Percentiles rank a stretch among this genome's conserved stretches.
phyloP scores from a whole-genome alignment of 2,329 filamentous ascomycete genomes.

The Penicillium rolfsii region DNA sequence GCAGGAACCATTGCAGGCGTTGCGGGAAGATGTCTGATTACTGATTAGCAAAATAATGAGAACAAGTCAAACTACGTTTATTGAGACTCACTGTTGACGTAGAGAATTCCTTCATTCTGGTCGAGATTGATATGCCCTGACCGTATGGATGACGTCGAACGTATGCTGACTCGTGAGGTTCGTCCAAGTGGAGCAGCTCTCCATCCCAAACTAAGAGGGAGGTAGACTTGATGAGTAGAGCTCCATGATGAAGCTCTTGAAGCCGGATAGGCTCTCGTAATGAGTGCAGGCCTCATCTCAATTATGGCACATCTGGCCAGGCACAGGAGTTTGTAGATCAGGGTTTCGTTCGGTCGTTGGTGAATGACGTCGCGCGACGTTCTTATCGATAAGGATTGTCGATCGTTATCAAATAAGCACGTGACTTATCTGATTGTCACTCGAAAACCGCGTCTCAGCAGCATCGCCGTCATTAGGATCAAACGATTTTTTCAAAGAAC shows the following conservation, averaged over 20 bases:
- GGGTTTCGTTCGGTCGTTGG: constrained; percentile 3
- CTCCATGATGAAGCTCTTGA: constrained; percentile 7
- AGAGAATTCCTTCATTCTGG: constrained; percentile 79
- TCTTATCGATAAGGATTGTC: constrained; percentile 12
- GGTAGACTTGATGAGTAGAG: not conserved
- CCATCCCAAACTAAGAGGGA: constrained; percentile 12
- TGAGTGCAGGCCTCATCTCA: constrained; percentile 29
- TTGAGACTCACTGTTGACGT: constrained; percentile 74
- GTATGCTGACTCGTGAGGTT: constrained; percentile 10
- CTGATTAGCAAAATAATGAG: not conserved
- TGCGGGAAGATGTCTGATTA: constrained; percentile 78
- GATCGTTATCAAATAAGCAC: constrained; percentile 5
- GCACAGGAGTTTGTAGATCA: constrained; percentile 4
- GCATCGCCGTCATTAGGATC: constrained; percentile 1
- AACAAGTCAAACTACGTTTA: too few species aligned
- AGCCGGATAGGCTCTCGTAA: constrained; percentile 5
- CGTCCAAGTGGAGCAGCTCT: constrained; percentile 19
- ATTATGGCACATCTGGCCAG: constrained; percentile 4
- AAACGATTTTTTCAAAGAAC: constrained; percentile 7
- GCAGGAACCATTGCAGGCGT: constrained; percentile 66
- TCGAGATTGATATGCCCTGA: constrained; percentile 79
- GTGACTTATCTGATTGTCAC: constrained; percentile 11
- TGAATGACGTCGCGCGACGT: constrained; percentile 20
- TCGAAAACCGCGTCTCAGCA: constrained; percentile 15
- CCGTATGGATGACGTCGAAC: constrained; percentile 61